Evolutionary conservation across 148 eudicot species (phyloP).

Genomic region (Rhododendron henanense): DNA sequence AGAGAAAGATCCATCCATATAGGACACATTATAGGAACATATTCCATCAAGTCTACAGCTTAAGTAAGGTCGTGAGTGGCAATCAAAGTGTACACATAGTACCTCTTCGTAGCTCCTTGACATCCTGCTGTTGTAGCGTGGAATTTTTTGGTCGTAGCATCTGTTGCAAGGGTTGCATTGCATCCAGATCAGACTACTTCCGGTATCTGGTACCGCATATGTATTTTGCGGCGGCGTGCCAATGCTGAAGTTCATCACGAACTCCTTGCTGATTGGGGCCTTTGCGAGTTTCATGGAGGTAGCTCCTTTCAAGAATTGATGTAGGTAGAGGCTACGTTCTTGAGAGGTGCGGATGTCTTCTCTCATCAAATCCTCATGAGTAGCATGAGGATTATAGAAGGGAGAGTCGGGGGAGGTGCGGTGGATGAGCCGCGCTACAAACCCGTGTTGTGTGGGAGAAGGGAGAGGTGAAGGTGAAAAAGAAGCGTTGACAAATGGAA

Average conservation of each 20-base stretch:
- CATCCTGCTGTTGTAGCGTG: not conserved
- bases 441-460: not conserved
- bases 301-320: no score
- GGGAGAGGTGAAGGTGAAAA: not conserved
- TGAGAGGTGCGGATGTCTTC: no score
- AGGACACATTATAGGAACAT: not conserved
- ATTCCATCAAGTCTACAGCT: not conserved
- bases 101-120: not conserved
- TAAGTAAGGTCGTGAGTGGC: not conserved
- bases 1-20: not conserved
- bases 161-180: not conserved
- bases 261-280: not conserved
- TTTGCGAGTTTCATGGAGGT: no score
- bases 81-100: not conserved
- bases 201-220: not conserved
- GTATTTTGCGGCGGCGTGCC: not conserved
- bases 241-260: not conserved
- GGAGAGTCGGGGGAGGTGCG: no score
- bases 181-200: not conserved
- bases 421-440: no score
- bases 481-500: no score
- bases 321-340: no score
- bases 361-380: no score
- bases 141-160: not conserved
- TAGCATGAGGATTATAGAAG: no score